phyloP scores from a whole-genome alignment of 331 rosid species.

The Stylosanthes scabra region DNA sequence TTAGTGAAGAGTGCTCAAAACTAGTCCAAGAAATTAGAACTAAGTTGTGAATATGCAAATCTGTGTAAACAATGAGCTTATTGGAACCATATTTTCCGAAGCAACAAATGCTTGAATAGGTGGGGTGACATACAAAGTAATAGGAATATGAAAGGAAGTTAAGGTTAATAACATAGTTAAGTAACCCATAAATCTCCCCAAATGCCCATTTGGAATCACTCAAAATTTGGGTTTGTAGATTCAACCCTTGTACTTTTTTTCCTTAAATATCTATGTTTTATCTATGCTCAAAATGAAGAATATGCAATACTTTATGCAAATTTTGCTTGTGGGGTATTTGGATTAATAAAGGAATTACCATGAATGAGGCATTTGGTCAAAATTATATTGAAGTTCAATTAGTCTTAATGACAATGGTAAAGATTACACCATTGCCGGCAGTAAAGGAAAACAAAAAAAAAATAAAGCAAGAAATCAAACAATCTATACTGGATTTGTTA shows the following conservation, averaged over 20 bases:
- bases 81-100: background rate
- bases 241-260: background rate
- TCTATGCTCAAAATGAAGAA: too few relatives aligned
- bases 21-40: background rate
- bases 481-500: too few relatives aligned
- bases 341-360: too few relatives aligned
- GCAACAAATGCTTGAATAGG: background rate
- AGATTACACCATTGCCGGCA: too few relatives aligned
- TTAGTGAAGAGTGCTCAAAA: background rate
- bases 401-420: too few relatives aligned
- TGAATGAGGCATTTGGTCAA: too few relatives aligned
- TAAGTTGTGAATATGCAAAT: background rate
- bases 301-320: too few relatives aligned
- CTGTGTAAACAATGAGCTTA: background rate
- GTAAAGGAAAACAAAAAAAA: too few relatives aligned
- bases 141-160: background rate
- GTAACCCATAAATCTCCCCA: background rate
- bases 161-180: background rate
- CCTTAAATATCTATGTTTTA: background rate
- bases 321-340: too few relatives aligned
- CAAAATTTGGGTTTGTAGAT: conserved; percentile 2
- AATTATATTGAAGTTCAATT: too few relatives aligned
- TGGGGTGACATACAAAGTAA: background rate
- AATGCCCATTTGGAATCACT: background rate
- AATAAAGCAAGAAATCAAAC: too few relatives aligned